phyloP scores from a whole-genome alignment of 345 rosid genomes.

The Sisymbrium irio region DNA sequence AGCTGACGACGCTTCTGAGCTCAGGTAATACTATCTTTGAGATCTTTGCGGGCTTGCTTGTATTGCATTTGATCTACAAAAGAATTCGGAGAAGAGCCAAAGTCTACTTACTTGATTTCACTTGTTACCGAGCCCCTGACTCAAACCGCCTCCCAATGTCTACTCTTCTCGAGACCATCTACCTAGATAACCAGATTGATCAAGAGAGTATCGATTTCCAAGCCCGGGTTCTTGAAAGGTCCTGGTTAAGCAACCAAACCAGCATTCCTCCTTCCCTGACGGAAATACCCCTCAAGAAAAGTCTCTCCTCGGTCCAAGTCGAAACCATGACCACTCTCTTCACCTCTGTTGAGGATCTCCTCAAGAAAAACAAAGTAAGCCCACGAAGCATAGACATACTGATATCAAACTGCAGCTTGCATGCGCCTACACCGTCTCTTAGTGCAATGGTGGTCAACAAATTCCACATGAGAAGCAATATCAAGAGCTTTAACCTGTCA shows the following conservation, averaged over 20 bases:
- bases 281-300: conserved; percentile 45
- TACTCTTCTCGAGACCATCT: conserved; percentile 46
- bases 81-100: conserved; percentile 24
- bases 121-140: conserved; percentile 52
- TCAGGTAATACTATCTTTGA: conserved; percentile 8
- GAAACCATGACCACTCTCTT: conserved; percentile 51
- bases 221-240: conserved; percentile 45
- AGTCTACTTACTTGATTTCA: conserved; percentile 53
- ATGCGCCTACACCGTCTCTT: conserved; percentile 59
- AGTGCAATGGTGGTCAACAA: conserved; percentile 53
- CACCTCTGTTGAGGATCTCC: conserved; percentile 42
- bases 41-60: conserved; percentile 4
- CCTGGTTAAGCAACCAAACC: conserved; percentile 61
- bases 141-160: conserved; percentile 48
- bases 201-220: conserved; percentile 50
- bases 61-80: conserved; percentile 27
- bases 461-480: conserved; percentile 57
- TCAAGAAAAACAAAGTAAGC: conserved; percentile 39
- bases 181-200: conserved; percentile 44
- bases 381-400: conserved; percentile 56
- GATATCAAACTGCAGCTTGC: conserved; percentile 49
- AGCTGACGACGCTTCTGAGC: conserved; percentile 12
- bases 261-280: conserved; percentile 45
- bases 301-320: conserved; percentile 35
- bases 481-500: conserved; percentile 61